phyloP scores from a whole-genome alignment of 2,329 filamentous ascomycete genomes.

The Ascochyta clinopodiicola region DNA sequence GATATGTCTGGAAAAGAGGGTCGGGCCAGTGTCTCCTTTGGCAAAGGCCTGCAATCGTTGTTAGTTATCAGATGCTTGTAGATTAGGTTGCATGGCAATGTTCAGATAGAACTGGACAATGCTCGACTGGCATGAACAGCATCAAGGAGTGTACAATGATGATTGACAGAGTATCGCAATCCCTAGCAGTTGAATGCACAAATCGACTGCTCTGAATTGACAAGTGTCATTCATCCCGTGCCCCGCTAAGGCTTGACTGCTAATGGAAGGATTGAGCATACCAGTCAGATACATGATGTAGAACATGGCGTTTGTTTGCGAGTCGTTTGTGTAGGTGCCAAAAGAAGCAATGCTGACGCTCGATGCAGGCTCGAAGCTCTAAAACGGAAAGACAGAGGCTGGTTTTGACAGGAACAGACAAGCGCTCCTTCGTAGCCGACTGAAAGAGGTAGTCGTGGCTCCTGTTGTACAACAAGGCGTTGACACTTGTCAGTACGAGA shows the following conservation, averaged over 20 bases:
- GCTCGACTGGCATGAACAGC: background rate
- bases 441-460: constrained; percentile 43
- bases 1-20: constrained; percentile 85
- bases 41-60: constrained; percentile 74
- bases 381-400: constrained; percentile 30
- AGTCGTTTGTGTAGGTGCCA: constrained; percentile 27
- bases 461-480: constrained; percentile 47
- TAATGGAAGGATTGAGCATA: constrained; percentile 29
- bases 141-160: background rate
- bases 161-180: background rate
- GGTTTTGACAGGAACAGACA: constrained; percentile 42
- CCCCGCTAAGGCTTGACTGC: background rate
- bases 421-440: constrained; percentile 42
- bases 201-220: background rate
- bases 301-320: constrained; percentile 44
- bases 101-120: background rate
- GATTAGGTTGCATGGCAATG: background rate
- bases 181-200: background rate
- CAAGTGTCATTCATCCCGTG: background rate
- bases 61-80: constrained; percentile 27
- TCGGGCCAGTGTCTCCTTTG: constrained; percentile 92
- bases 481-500: constrained; percentile 45
- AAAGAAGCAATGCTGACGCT: constrained; percentile 31
- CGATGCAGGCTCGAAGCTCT: constrained; percentile 34
- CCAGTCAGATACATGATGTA: constrained; percentile 55